These are phyloP conservation scores for Penicillium sp. DNA, from an alignment of 2,329 filamentous ascomycete genomes.

Conservation along the genomic window DNA sequence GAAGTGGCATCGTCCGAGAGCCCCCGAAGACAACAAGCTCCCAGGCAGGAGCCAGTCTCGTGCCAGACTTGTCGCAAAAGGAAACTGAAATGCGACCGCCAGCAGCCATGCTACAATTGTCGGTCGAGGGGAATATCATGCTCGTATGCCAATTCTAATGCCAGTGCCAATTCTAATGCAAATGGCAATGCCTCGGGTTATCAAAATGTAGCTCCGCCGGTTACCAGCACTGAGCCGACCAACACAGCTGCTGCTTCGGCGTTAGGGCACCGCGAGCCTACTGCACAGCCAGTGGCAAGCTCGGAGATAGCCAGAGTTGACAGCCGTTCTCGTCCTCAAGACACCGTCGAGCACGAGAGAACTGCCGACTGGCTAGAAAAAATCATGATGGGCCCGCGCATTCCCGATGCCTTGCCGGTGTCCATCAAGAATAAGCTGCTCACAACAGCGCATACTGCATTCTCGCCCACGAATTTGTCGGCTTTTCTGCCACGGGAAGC, in stretches of 20 bases:
- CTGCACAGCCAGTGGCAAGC: constrained; percentile 14
- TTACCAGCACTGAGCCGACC: background rate
- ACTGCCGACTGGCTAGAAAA: constrained; percentile 9
- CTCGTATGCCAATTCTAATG: constrained; percentile 16
- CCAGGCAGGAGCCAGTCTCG: constrained; percentile 37
- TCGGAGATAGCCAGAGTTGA: constrained; percentile 16
- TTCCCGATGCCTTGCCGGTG: constrained; percentile 4
- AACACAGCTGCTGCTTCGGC: background rate
- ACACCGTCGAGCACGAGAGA: constrained; percentile 1
- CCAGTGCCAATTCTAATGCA: background rate
- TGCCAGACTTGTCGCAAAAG: constrained; percentile 37
- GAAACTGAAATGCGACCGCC: constrained; percentile 54
- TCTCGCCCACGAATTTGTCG: constrained; percentile 18
- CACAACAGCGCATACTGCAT: constrained; percentile 5
- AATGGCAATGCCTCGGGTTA: background rate
- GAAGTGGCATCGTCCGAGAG: background rate
- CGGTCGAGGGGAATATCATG: constrained; percentile 27
- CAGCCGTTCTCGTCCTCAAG: constrained; percentile 18
- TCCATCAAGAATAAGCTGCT: constrained; percentile 6
- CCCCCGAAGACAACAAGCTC: constrained; percentile 19
- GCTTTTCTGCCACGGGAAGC: constrained; percentile 26
- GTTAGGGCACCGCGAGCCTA: constrained; percentile 21
- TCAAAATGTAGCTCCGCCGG: background rate
- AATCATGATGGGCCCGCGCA: constrained; percentile 9
- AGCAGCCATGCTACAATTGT: constrained; percentile 50